Base-by-base conservation (phyloP, 306 rosid species). In the Glycine tomentella region DNA sequence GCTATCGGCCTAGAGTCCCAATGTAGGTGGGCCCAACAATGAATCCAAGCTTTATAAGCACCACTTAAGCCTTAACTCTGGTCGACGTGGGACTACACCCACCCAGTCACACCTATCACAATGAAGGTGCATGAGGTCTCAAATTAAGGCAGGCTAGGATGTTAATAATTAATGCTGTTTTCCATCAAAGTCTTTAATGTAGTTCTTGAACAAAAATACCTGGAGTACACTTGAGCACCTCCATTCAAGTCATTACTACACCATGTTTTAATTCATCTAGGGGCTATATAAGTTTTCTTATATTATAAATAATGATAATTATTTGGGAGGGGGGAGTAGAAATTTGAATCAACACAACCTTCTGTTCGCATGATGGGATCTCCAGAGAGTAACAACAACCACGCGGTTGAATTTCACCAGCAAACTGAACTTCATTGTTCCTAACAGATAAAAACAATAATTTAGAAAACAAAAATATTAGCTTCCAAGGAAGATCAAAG, bases 341-440 rank as follows among this genome's bases (percentile, higher is more conserved):
- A 63, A 83, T 34, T 67, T 6, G 12, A 84, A 67, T 13, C 40
- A 45, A 80, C 52, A 79, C 77, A 63, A 95, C 99, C 98, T 91
- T 90, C 2, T 40, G 92, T 80, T 91, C 84, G 16, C 90, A 92
- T 0, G 88, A 80, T 68, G 89, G 90, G 66, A 95, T 89, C 88
- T 81, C 78, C 85, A 95, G 70, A 52, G 72, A 15, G 85, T 91
- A 95, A 84, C 86, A 81, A 81, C 99, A 93, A 34, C 99, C 99
- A 38, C 95, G 92, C 0, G 89, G 91, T 83, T 93, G 99, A 70
- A 95, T 88, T 84, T 95, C 97, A 7, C 99, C 99, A 5, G 99
- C 99, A 89, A 95, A 95, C 93, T 95, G 99, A 16, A 93, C 98
- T 78, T 95, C 98, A 74, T 93, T 95, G 77, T 93, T 95, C 90